A percentile compares a stretch with the other conserved stretches of the same genome.
Conservation (phyloP, 129 eudicot genomes). For the Helianthus annuus region HanXRQr2.0-SUNRISE NC_035448.2:201019317-201019816, state of each 20-base stretch:
- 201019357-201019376: conserved; percentile 6
- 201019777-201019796: conserved; percentile 42
- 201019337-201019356: no score
- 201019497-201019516: conserved; percentile 35
- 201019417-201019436: conserved; percentile 53
- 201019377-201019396: conserved; percentile 43
- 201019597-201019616: conserved; percentile 35
- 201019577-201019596: conserved; percentile 49
- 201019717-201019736: conserved; percentile 45
- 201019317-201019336: conserved; percentile 27
- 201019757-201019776: conserved; percentile 38
- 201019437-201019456: conserved; percentile 39
- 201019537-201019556: conserved; percentile 43
- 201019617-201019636: conserved; percentile 35
- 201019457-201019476: conserved; percentile 32
- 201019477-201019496: conserved; percentile 42
- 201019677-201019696: conserved; percentile 41
- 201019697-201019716: conserved; percentile 38
- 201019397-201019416: conserved; percentile 43
- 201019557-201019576: conserved; percentile 54
- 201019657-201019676: conserved; percentile 34
- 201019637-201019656: conserved; percentile 47
- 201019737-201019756: conserved; percentile 43
- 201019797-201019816: conserved; percentile 34
- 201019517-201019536: conserved; percentile 44